These are phyloP conservation scores for Alternaria hordeiaustralica DNA, from an alignment of 2,329 filamentous ascomycete species.

Conservation along the genomic window DNA sequence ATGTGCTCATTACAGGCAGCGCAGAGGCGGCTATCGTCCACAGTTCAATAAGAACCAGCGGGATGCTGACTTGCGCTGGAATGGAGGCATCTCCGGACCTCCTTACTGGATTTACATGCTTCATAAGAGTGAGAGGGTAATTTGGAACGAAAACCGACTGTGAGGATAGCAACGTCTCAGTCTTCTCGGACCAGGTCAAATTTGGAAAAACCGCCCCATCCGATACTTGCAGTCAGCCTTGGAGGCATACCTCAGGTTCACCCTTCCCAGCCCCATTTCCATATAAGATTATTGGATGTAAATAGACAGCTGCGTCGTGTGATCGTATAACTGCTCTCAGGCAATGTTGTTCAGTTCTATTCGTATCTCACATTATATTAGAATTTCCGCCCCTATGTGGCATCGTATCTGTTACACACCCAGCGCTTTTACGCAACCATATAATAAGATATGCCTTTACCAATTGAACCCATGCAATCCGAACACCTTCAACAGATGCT, in stretches of 20 bases:
- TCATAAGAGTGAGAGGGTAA: conserved; percentile 8
- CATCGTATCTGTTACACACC: background rate
- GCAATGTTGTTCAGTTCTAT: background rate
- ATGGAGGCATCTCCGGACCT: conserved; percentile 45
- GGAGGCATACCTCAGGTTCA: background rate
- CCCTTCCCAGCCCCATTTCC: background rate
- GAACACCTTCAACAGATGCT: background rate
- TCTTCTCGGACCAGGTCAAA: background rate
- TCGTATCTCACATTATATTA: background rate
- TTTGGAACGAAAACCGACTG: background rate
- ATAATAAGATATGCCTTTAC: background rate
- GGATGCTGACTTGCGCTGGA: conserved; percentile 33
- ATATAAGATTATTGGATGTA: background rate
- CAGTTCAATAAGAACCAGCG: conserved; percentile 24
- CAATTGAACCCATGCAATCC: background rate
- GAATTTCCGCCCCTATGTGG: background rate
- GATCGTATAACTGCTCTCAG: background rate
- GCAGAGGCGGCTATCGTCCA: conserved; percentile 41
- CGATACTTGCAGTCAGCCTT: background rate
- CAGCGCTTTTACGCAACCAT: background rate
- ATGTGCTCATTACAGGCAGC: conserved; percentile 33
- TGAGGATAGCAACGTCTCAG: background rate
- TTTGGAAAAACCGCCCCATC: background rate
- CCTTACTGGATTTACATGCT: conserved; percentile 40
- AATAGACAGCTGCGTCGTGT: background rate